These are phyloP conservation scores for Paraconiothyrium brasiliense DNA, from an alignment of 2,329 filamentous ascomycete genomes.

Conservation along the genomic window DNA sequence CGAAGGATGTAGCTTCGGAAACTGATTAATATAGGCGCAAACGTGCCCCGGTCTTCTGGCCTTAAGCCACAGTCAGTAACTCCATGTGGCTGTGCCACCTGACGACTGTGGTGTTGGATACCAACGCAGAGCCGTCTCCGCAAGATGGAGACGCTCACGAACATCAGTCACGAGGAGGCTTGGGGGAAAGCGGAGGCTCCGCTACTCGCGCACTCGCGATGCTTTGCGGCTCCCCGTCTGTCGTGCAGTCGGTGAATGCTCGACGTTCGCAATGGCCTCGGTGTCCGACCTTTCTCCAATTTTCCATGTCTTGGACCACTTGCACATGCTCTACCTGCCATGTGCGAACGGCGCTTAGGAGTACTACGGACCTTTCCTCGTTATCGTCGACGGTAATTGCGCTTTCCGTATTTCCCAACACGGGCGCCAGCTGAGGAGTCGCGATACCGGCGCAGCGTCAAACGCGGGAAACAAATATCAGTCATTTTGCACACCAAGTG, in stretches of 20 bases:
- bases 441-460: slow-evolving; percentile 10
- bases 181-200: background rate
- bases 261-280: slow-evolving; percentile 5
- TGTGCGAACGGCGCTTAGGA: background rate
- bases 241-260: background rate
- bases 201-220: slow-evolving; percentile 2
- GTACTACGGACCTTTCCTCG: background rate
- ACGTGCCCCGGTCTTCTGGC: background rate
- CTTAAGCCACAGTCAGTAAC: slow-evolving; percentile 15
- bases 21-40: slow-evolving; percentile 1
- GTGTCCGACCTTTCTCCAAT: slow-evolving; percentile 6
- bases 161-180: background rate
- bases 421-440: background rate
- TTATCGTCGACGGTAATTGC: slow-evolving; percentile 3
- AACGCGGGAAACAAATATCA: slow-evolving; percentile 7
- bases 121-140: background rate
- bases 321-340: background rate
- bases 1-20: slow-evolving; percentile 5
- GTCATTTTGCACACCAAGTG: background rate
- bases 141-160: background rate
- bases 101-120: background rate
- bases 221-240: slow-evolving; percentile 15
- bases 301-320: background rate
- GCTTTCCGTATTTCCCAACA: slow-evolving; percentile 2
- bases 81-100: slow-evolving; percentile 8